These are phyloP conservation scores for Lasiosphaeria hispida DNA, from an alignment of 495 filamentous ascomycete species.

Conservation along the genomic window DNA sequence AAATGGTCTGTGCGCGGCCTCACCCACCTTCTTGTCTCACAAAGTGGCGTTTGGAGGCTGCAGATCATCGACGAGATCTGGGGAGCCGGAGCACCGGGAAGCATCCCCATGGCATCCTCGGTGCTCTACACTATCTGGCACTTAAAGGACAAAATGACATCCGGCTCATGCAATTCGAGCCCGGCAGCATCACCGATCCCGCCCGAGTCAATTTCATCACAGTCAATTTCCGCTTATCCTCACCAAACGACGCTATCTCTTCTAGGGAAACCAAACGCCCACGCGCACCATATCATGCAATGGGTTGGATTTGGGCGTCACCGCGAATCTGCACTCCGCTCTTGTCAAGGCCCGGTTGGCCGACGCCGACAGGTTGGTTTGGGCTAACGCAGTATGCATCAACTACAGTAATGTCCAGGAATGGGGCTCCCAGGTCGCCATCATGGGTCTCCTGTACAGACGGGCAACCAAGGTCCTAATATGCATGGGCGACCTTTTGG, in stretches of 20 bases:
- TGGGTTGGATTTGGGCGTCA: not conserved
- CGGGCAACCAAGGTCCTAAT: not conserved
- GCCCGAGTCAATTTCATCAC: no score
- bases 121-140: no score
- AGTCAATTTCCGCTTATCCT: not conserved
- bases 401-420: not conserved
- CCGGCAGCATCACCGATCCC: no score
- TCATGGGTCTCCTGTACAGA: not conserved
- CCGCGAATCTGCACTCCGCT: constrained; percentile 1
- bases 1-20: no score
- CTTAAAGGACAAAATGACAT: no score
- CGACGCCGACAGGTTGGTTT: not conserved
- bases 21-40: no score
- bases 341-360: not conserved
- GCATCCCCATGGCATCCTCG: no score
- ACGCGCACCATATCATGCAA: not conserved
- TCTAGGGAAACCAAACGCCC: not conserved
- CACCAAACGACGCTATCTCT: constrained; percentile 6
- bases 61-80: no score
- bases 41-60: no score
- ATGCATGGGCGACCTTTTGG: constrained; percentile 1
- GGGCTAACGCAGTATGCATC: constrained; percentile 7
- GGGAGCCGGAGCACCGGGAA: no score
- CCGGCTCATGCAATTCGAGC: no score
- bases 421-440: not conserved